Base-by-base conservation (phyloP, 768 basidiomycete species). In the Punctularia strigosozonata region DNA sequence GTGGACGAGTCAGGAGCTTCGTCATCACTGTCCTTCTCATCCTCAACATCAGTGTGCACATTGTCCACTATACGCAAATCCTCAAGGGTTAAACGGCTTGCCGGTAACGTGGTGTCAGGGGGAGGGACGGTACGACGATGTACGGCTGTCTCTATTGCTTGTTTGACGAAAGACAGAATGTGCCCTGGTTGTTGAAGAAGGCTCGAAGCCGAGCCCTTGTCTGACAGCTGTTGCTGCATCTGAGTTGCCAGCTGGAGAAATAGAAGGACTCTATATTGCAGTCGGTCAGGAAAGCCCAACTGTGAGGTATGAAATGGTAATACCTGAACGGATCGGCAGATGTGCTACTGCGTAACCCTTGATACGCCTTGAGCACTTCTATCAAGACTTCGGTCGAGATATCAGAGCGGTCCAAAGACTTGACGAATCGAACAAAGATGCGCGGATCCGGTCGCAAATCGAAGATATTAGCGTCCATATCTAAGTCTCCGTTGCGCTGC, bases 221-320 rank as follows among this genome's bases (percentile, higher is more conserved):
- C 62, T 1, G 77, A 69, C 4, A 88, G 60, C 37, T 76, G 69
- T 1, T 73, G 65, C 53, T 91, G 85, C 66, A 95, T 81, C 48
- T 82, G 76, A 44, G 90, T 65, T 24, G 88, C 75, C 25, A 94
- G 64, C 51, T 92, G 88, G 18, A 94, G 68, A 46, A 77, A 76
- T 4, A 84, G 63, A 24, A 97, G 50, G 0, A 76, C 72, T 44
- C 84, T 86, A 40, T 12, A 39, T 51, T 19, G 33, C 19, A 42
- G 43, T 24, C 4, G 36, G 37, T 25, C 13, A 10, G 17, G 30
- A 25, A 36, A 25, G 23, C 4, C 22, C 7, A 43, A 18, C n/a
- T 31, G 4, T 17, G 6, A 17, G 12, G 28, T 39, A 4, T 12
- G 19, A 42, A 42, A 19, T 7, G 2, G 22, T 15, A 46, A 39